Evolutionary conservation across 495 filamentous ascomycete species (phyloP), one percentile per base, ranked within the genome.

Genomic region (Podospora pseudoanserina): DNA sequence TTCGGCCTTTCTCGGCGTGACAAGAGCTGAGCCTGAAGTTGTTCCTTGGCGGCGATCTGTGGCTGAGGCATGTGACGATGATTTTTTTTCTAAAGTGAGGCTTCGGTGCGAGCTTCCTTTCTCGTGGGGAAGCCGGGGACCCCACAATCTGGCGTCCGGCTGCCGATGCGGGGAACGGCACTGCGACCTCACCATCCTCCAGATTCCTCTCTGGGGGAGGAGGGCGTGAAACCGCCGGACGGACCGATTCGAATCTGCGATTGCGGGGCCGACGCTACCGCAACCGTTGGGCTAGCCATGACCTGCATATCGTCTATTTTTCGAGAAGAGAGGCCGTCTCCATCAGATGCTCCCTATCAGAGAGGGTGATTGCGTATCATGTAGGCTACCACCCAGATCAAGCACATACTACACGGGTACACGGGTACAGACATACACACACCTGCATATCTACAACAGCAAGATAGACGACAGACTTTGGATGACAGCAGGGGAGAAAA

Each of bases 91-190:
- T 23, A 23, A 23, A 11, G 9, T 49, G 30, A 34, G 26, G 60
- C 5, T 28, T 60, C 72, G 69, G 65, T 28, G 67, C 65, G 65
- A 64, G 62, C 32, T 71, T 63, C 69, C 63, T 32, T 71, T 73
- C 62, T 65, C 28, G 67, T 67, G 5, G 30, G 63, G 57, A 64
- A 23, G 28, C 18, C 66, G 58, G 63, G 28, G 23, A 53, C 68
- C 66, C 66, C 64, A 65, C 66, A 66, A 58, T 3, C 66, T 55
- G n/a, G 44, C 9, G 60, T 1, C 57, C 59, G 26, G 34, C 20
- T 67, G 60, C 72, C 67, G 67, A 23, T 67, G 68, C 62, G 68
- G 65, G 68, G 68, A 56, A 49, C 26, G 55, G 49, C 20, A 63
- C 53, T 57, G 54, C 30, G 49, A 63, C 61, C 61, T 49, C 61